These are phyloP conservation scores for Elongisporangium prolatum DNA, from an alignment of 352 stramenopile genomes.

Conservation along the genomic window DNA sequence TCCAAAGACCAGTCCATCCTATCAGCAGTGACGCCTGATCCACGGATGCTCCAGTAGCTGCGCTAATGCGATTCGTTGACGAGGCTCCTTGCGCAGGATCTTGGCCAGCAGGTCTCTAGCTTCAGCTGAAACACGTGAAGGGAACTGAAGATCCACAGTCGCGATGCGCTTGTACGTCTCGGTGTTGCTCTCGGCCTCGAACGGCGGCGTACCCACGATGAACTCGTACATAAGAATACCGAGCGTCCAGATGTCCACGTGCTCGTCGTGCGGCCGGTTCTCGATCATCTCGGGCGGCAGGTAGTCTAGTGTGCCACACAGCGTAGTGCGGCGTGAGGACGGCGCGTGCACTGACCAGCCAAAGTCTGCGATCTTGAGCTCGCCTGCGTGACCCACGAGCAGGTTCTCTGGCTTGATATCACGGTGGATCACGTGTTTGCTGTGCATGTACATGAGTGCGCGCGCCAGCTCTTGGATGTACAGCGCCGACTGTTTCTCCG, in stretches of 20 bases:
- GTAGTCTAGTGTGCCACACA: constrained; percentile 99
- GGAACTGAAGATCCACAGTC: constrained; percentile 96
- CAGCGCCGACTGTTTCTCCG: constrained; percentile 87
- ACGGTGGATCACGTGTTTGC: constrained; percentile 99
- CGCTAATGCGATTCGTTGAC: constrained; percentile 89
- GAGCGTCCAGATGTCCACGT: constrained; percentile 97
- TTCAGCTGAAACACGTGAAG: constrained; percentile 85
- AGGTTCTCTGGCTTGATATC: constrained; percentile 99
- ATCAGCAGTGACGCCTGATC: constrained; percentile 80
- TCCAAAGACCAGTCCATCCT: neutral
- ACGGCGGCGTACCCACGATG: constrained; percentile 95
- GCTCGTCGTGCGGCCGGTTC: constrained; percentile 96
- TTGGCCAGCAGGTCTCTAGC: constrained; percentile 94
- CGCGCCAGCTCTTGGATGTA: constrained; percentile 95
- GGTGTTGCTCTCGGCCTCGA: constrained; percentile 94
- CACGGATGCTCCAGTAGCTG: constrained; percentile 95
- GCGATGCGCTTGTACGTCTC: constrained; percentile 98
- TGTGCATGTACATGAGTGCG: constrained; percentile 97
- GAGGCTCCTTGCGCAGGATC: constrained; percentile 94
- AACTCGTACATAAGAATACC: constrained; percentile 99
- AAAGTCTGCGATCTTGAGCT: constrained; percentile 99
- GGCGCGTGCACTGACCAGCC: constrained; percentile 99
- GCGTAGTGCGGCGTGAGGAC: constrained; percentile 93
- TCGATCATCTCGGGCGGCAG: constrained; percentile 99
- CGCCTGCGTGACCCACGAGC: constrained; percentile 90